A percentile compares a stretch with the other conserved stretches of the same genome.
phyloP scores from a whole-genome alignment of 2,329 filamentous ascomycete genomes.

The Hypoxylon sp. region DNA sequence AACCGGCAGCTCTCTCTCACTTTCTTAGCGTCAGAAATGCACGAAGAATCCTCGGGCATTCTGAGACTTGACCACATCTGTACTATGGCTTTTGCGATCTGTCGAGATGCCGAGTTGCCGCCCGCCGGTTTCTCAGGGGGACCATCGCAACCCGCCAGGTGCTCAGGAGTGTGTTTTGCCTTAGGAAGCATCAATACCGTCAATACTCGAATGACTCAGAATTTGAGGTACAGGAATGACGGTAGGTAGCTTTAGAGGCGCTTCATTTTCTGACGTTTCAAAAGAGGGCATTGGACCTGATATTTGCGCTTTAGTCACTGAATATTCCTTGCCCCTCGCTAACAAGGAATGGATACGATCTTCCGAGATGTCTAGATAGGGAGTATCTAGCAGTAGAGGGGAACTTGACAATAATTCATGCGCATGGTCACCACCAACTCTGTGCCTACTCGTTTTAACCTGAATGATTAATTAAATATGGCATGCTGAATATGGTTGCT shows the following conservation, averaged over 20 bases:
- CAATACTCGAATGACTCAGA: background rate
- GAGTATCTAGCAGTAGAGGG: conserved; percentile 49
- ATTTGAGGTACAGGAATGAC: conserved; percentile 19
- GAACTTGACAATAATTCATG: conserved; percentile 43
- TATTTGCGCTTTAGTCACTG: conserved; percentile 44
- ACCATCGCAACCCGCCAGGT: background rate
- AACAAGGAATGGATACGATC: conserved; percentile 36
- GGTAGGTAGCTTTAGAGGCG: conserved; percentile 16
- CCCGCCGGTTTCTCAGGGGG: background rate
- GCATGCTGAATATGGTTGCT: background rate
- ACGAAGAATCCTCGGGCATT: conserved; percentile 10
- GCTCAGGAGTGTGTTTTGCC: background rate
- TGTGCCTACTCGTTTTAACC: conserved; percentile 12
- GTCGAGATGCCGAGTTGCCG: conserved; percentile 6
- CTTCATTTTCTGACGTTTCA: conserved; percentile 24
- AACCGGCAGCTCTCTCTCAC: conserved; percentile 24
- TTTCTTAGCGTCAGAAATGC: conserved; percentile 25
- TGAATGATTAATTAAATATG: background rate
- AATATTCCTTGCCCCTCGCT: conserved; percentile 39
- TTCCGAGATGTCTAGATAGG: conserved; percentile 48
- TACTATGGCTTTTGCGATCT: background rate
- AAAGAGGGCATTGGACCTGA: conserved; percentile 24
- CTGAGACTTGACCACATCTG: conserved; percentile 3
- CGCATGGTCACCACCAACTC: conserved; percentile 24
- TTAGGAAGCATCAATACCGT: conserved; percentile 15